Base-by-base conservation (phyloP, 1,284 basidiomycete genomes). In the Tilletia walkeri region DNA sequence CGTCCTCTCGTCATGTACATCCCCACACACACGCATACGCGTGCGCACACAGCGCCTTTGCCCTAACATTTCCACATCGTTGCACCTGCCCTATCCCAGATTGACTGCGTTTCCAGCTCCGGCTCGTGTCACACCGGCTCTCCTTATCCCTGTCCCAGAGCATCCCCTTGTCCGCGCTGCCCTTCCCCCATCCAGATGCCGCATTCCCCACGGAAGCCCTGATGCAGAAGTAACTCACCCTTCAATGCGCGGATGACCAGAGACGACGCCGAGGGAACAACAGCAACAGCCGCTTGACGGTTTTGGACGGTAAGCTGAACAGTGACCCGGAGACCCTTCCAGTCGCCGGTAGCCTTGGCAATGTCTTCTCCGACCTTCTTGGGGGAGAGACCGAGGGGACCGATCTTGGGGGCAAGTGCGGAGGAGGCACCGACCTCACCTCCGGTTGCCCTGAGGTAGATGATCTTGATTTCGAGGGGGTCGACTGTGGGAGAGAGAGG, bases 321-420 rank as follows among this genome's bases (percentile, higher is more conserved):
- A 79, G 96, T 99, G 75, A 99, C 96, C 74, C 95, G 93, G 84
- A 99, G 94, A 88, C 96, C 96, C 88, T 99, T 99, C 96, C 96
- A 99, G 86, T 91, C 91, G 73, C 91, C 90, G 75, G 96, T 98
- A 74, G 96, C 95, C 87, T 99, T 99, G 84, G 96, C 96, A 85
- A 99, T 99, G 88, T 99, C 96, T 92, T 99, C 96, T 88, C 96
- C 96, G 87, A 99, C 95, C 89, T 99, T 99, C 89, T 99, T 99
- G 84, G 96, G 95, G 72, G 96, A 97, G 95, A 99, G 88, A 94
- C 95, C 95, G 82, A 99, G 91, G 87, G 96, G 96, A 90, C 96
- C 96, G 85, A 99, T 98, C 90, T 99, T 99, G 79, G 96, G 96
- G 74, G 96, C 96, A 80, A 99, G 89, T 74, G 96, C 95, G 75